Evolutionary conservation across 345 rosid species (phyloP).

Genomic region (Raphanus raphanistrum): DNA sequence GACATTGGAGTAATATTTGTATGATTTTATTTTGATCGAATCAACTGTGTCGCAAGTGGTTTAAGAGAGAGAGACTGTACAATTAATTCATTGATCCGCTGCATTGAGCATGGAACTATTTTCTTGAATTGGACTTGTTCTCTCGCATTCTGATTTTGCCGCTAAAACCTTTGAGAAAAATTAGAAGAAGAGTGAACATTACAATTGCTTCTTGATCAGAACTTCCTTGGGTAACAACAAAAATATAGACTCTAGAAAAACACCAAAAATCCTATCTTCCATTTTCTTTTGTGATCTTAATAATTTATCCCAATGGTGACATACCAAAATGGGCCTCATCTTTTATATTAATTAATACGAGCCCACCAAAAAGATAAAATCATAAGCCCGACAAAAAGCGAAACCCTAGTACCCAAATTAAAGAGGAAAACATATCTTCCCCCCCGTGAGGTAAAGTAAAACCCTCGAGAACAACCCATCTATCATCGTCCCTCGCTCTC

Average conservation of each 20-base stretch:
- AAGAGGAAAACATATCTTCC: neutral
- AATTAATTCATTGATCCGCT: neutral
- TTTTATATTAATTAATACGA: too few species aligned
- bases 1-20: neutral
- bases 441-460: neutral
- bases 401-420: conserved; percentile 20
- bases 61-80: neutral
- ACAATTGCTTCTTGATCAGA: neutral
- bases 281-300: too few species aligned
- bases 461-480: neutral
- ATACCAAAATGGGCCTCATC: neutral
- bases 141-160: neutral
- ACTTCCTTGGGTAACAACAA: too few species aligned
- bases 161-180: neutral
- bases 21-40: neutral
- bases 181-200: neutral
- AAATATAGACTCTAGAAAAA: too few species aligned
- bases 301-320: neutral
- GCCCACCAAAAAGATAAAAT: neutral
- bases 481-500: neutral
- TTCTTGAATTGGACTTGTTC: too few species aligned
- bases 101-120: neutral
- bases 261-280: too few species aligned
- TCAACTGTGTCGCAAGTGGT: neutral
- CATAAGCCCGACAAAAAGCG: neutral